phyloP scores from a whole-genome alignment of 768 basidiomycete species.

The Paxillus involutus region DNA sequence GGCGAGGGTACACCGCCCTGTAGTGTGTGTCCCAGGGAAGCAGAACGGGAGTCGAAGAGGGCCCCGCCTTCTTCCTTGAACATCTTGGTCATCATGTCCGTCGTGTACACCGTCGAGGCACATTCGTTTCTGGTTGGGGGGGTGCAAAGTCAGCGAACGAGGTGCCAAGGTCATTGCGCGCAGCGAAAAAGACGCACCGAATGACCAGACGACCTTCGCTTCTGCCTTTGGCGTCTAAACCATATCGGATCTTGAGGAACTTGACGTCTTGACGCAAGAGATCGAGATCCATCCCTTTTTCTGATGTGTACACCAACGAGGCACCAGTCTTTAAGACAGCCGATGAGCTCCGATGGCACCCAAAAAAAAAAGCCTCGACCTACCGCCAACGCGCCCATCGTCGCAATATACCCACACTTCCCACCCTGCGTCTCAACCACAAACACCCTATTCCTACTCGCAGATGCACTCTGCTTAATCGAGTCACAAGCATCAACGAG shows the following conservation, averaged over 20 bases:
- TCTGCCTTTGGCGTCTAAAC: conserved; percentile 83
- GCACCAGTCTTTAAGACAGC: conserved; percentile 71
- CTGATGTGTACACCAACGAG: conserved; percentile 90
- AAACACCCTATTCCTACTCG: conserved; percentile 94
- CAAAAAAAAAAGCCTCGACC: conserved; percentile 30
- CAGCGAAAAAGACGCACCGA: conserved; percentile 49
- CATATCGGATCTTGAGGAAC: conserved; percentile 84
- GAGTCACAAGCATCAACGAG: conserved; percentile 97
- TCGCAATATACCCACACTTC: conserved; percentile 92
- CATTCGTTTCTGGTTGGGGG: conserved; percentile 66
- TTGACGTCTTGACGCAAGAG: conserved; percentile 80
- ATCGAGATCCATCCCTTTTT: conserved; percentile 83
- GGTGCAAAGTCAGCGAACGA: not conserved
- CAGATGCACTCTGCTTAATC: conserved; percentile 97
- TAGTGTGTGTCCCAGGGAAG: conserved; percentile 95
- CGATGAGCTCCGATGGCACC: not conserved
- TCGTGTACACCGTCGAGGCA: conserved; percentile 86
- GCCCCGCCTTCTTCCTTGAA: conserved; percentile 91
- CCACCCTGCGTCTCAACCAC: conserved; percentile 99
- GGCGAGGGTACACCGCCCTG: conserved; percentile 97
- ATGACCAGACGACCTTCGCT: conserved; percentile 93
- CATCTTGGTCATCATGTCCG: conserved; percentile 90
- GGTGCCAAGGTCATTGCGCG: not conserved
- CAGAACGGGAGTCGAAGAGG: conserved; percentile 92
- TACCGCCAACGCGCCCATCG: conserved; percentile 94